Percentiles rank a stretch among this genome's conserved stretches.
Conservation (phyloP, 148 eudicot species). For the Salicornia ramosissima region DNA sequence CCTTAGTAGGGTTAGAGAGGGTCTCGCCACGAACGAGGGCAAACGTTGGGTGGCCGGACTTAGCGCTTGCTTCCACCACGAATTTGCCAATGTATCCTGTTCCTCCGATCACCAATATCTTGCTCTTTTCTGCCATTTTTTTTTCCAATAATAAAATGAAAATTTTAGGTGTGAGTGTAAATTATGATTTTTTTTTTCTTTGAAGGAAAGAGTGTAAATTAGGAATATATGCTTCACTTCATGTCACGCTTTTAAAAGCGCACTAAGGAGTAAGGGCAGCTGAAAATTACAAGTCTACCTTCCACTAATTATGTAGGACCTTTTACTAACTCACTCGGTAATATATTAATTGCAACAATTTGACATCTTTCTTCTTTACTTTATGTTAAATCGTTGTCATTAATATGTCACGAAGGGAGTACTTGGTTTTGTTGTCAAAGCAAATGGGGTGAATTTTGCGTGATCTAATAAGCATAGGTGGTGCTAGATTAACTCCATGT, state of each 20-base stretch:
- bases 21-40: conserved; percentile 48
- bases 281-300: conserved; percentile 10
- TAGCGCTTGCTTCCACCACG: conserved; percentile 57
- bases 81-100: conserved; percentile 67
- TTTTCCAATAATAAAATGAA: background rate
- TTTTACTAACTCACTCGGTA: too few relatives aligned
- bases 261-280: background rate
- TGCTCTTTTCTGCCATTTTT: conserved; percentile 51
- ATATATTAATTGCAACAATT: too few relatives aligned
- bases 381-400: too few relatives aligned
- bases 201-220: too few relatives aligned
- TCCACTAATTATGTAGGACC: too few relatives aligned
- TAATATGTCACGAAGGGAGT: too few relatives aligned
- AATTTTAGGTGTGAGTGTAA: background rate
- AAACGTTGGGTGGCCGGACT: conserved; percentile 51
- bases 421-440: too few relatives aligned
- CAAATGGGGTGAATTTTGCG: too few relatives aligned
- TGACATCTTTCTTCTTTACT: too few relatives aligned
- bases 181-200: too few relatives aligned
- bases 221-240: background rate
- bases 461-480: too few relatives aligned
- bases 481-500: too few relatives aligned
- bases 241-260: conserved; percentile 4
- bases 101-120: conserved; percentile 60
- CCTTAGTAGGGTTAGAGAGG: conserved; percentile 39